Percentiles rank a stretch among this genome's conserved stretches.
phyloP scores from a whole-genome alignment of 306 rosid genomes.

The Medicago ruthenica region DNA sequence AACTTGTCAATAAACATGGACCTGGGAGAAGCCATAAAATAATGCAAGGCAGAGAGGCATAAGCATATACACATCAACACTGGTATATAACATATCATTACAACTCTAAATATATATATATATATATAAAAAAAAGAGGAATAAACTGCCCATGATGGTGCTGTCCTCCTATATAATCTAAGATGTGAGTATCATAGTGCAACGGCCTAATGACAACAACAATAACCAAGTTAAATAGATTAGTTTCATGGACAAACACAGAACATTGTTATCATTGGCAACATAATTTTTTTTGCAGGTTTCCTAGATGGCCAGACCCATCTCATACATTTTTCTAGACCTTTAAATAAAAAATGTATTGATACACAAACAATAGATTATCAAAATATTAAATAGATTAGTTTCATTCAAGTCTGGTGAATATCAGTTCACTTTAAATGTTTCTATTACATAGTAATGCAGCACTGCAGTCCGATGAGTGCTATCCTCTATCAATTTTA shows the following conservation, averaged over 20 bases:
- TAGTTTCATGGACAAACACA: neutral
- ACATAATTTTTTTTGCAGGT: neutral
- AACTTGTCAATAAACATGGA: constrained; percentile 83
- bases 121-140: neutral
- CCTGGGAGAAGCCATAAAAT: constrained; percentile 56
- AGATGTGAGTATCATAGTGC: constrained; percentile 21
- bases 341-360: constrained; percentile 7
- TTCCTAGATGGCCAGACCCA: neutral
- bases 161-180: constrained; percentile 7
- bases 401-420: constrained; percentile 4
- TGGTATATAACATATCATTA: constrained; percentile 13
- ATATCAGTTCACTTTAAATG: neutral
- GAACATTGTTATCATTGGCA: constrained; percentile 3
- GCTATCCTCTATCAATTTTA: neutral
- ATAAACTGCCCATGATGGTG: constrained; percentile 10
- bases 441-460: constrained; percentile 4
- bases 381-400: constrained; percentile 6
- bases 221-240: too few relatives aligned
- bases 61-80: constrained; percentile 37
- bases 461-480: neutral
- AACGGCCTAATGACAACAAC: constrained; percentile 22
- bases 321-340: constrained; percentile 15
- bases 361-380: constrained; percentile 14
- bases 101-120: neutral
- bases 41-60: constrained; percentile 9